phyloP scores from a whole-genome alignment of 2,329 filamentous ascomycete genomes.

The Byssothecium circinans region DNA sequence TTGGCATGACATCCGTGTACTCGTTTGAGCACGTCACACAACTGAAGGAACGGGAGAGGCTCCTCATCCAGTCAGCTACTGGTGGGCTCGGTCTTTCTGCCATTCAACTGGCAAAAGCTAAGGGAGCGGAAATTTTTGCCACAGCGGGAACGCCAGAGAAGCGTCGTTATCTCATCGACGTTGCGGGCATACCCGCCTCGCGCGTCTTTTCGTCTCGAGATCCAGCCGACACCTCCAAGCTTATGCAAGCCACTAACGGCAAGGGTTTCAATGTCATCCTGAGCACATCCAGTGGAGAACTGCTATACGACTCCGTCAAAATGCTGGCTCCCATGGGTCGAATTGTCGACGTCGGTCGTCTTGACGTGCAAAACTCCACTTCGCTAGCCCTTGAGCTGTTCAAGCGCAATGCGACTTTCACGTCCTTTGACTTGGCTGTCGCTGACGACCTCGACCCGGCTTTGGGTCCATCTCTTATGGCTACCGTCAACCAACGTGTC shows the following conservation, averaged over 20 bases:
- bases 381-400: conserved; percentile 20
- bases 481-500: too few relatives aligned
- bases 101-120: conserved; percentile 18
- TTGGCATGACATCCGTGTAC: conserved; percentile 27
- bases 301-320: conserved; percentile 18
- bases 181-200: conserved; percentile 16
- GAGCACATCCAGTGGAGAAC: conserved; percentile 21
- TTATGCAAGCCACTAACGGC: conserved; percentile 15
- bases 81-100: conserved; percentile 22
- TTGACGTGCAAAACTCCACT: conserved; percentile 14
- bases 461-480: too few relatives aligned
- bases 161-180: conserved; percentile 12
- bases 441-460: too few relatives aligned
- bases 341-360: conserved; percentile 22
- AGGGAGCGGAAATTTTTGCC: conserved; percentile 29
- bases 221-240: background rate
- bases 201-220: conserved; percentile 37
- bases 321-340: conserved; percentile 40
- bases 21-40: conserved; percentile 19
- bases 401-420: conserved; percentile 21
- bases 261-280: conserved; percentile 37
- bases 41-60: conserved; percentile 10
- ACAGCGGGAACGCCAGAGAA: conserved; percentile 24
- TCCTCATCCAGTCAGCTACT: conserved; percentile 21
- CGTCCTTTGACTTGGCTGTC: conserved; percentile 30